phyloP scores from a whole-genome alignment of 2,329 filamentous ascomycete species.

The Leptographium radiaticola region DNA sequence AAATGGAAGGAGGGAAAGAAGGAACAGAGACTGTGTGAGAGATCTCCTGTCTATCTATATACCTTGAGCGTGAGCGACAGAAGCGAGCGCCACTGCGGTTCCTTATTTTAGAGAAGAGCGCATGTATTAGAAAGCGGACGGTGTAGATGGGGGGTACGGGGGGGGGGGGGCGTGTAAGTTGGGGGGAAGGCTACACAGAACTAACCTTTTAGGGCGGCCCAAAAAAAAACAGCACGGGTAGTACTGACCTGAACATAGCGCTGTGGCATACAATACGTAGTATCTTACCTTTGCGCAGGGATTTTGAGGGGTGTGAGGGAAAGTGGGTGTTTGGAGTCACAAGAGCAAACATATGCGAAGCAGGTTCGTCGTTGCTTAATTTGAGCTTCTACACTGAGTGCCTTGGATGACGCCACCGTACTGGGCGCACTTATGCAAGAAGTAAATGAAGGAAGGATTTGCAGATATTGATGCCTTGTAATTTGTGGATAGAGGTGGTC shows the following conservation, averaged over 20 bases:
- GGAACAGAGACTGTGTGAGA: not conserved
- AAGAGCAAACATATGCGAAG: not conserved
- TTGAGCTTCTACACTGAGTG: too few species aligned
- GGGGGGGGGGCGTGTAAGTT: slow-evolving; percentile 2
- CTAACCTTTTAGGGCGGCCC: not conserved
- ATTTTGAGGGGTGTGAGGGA: not conserved
- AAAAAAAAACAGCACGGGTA: slow-evolving; percentile 1
- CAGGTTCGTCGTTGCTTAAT: too few species aligned
- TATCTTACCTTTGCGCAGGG: not conserved
- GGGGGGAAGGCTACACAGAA: not conserved
- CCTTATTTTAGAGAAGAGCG: not conserved
- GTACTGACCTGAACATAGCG: not conserved
- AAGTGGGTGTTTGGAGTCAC: not conserved
- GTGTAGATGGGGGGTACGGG: not conserved
- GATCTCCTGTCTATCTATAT: slow-evolving; percentile 3
- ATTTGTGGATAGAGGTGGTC: too few species aligned
- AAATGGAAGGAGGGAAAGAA: not conserved
- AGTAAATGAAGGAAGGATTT: too few species aligned
- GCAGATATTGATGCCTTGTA: too few species aligned
- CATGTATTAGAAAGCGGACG: not conserved
- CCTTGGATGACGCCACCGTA: too few species aligned
- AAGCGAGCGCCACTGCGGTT: not conserved
- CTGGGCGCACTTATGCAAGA: too few species aligned
- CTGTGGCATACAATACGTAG: not conserved
- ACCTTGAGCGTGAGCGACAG: not conserved